Base-by-base conservation (phyloP, 768 basidiomycete genomes). In the Collybia sordida region DNA sequence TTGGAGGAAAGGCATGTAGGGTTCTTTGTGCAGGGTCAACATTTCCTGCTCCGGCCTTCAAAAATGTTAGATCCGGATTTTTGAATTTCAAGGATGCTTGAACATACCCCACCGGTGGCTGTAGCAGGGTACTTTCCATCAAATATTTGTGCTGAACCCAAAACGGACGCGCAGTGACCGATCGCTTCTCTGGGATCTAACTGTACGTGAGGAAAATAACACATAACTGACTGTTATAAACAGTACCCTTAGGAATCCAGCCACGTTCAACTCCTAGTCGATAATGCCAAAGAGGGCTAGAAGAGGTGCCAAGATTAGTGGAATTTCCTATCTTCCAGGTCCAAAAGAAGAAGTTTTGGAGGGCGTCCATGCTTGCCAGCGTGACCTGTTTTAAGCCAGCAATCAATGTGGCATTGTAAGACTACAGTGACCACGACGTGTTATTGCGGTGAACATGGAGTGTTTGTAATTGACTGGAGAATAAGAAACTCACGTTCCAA, bases 321-420 rank as follows among this genome's bases (percentile, higher is more conserved):
- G 90, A 92, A 63, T 88, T 85, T 44, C 92, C 90, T 51, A 95
- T 93, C 68, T 92, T 93, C 90, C 91, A 96, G 0, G 90, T 93
- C 93, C 93, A 97, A 77, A 92, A 95, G 77, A 95, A 96, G 78
- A 81, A 94, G 66, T 95, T 88, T 74, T 93, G 86, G 18, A 95
- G 74, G 21, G 92, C 86, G 58, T 93, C 91, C 92, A 96, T 96
- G 51, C 86, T 84, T 19, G 86, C 81, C 59, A 89, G 62, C 4
- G 88, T 82, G 45, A 93, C 85, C 51, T 85, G 70, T 69, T 77
- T 74, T 49, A 91, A 72, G 27, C 73, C 72, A 11, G 70, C 65
- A 65, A 90, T 86, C 57, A 78, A 80, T 18, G 75, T 71, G 22
- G 73, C 61, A 47, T 79, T 67, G 74, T 86, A 95, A 17, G 65